Evolutionary conservation across 208 protist genomes (phyloP).

Genomic region (Trypanosoma rangeli): DNA sequence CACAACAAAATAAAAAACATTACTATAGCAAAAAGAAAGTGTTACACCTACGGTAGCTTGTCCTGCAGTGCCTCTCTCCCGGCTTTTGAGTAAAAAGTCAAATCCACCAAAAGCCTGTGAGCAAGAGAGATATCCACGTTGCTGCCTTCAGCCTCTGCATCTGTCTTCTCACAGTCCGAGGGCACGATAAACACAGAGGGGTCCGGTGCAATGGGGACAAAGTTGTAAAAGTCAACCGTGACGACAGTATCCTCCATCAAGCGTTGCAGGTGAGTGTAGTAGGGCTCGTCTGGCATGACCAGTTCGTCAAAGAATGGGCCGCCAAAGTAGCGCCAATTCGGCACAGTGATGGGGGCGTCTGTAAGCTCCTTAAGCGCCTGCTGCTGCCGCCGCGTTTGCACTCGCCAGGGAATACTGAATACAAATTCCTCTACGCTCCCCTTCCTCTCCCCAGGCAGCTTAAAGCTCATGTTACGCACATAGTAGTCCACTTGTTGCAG

Average conservation of each 20-base stretch:
- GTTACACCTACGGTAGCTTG: background rate
- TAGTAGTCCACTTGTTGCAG: constrained; percentile 54
- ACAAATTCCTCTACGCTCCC: background rate
- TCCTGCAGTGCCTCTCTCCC: constrained; percentile 17
- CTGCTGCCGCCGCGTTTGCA: constrained; percentile 41
- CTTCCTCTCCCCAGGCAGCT: background rate
- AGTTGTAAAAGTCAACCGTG: constrained; percentile 78
- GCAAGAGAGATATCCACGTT: constrained; percentile 33
- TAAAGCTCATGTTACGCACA: constrained; percentile 25
- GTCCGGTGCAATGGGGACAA: constrained; percentile 42
- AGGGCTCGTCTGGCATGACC: constrained; percentile 30
- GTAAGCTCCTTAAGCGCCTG: constrained; percentile 37
- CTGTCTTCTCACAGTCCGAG: constrained; percentile 36
- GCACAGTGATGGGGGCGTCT: constrained; percentile 32
- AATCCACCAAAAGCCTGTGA: constrained; percentile 42
- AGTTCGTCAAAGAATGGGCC: constrained; percentile 73
- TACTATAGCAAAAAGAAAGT: constrained; percentile 17
- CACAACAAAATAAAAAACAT: constrained; percentile 4
- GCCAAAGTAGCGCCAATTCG: constrained; percentile 75
- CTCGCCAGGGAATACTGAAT: constrained; percentile 47
- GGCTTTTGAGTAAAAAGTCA: constrained; percentile 30
- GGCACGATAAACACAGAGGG: constrained; percentile 50
- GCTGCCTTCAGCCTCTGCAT: constrained; percentile 17
- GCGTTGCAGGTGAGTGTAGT: constrained; percentile 8
- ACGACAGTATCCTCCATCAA: constrained; percentile 34